Evolutionary conservation across 2,329 filamentous ascomycete genomes (phyloP).

Genomic region (Podosphaera fusca): DNA sequence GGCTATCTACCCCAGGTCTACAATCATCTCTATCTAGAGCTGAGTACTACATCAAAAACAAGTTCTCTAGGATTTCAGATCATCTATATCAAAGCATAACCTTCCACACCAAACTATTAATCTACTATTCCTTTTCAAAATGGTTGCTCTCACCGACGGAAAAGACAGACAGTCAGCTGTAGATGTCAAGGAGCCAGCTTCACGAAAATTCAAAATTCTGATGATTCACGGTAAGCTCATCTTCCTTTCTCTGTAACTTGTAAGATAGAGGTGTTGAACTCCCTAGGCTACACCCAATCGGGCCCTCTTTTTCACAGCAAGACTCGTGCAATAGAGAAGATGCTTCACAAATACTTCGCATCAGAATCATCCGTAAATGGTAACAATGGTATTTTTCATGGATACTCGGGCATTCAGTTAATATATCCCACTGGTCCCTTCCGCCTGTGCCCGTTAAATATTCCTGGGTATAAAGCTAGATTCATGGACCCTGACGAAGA

Average conservation of each 20-base stretch:
- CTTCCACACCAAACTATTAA: neutral
- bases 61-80: too few species aligned
- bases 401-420: constrained; percentile 26
- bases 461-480: constrained; percentile 38
- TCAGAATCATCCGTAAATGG: constrained; percentile 21
- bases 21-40: neutral
- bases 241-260: neutral
- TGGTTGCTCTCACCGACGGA: neutral
- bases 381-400: constrained; percentile 17
- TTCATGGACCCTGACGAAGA: constrained; percentile 24
- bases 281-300: constrained; percentile 70
- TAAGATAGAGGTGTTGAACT: neutral
- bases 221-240: constrained; percentile 56
- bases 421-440: constrained; percentile 48
- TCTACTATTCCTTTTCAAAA: neutral
- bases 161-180: neutral
- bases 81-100: neutral
- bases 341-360: constrained; percentile 49
- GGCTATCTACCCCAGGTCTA: too few species aligned
- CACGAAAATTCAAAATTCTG: constrained; percentile 2
- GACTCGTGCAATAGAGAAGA: constrained; percentile 67
- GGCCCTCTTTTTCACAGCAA: constrained; percentile 68
- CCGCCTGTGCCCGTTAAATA: constrained; percentile 37
- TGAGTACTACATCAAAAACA: neutral
- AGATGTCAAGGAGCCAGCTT: neutral